A percentile compares a stretch with the other conserved stretches of the same genome.
These are phyloP conservation scores for Apodospora peruviana DNA, from an alignment of 495 filamentous ascomycete genomes.

Conservation along the genomic window DNA sequence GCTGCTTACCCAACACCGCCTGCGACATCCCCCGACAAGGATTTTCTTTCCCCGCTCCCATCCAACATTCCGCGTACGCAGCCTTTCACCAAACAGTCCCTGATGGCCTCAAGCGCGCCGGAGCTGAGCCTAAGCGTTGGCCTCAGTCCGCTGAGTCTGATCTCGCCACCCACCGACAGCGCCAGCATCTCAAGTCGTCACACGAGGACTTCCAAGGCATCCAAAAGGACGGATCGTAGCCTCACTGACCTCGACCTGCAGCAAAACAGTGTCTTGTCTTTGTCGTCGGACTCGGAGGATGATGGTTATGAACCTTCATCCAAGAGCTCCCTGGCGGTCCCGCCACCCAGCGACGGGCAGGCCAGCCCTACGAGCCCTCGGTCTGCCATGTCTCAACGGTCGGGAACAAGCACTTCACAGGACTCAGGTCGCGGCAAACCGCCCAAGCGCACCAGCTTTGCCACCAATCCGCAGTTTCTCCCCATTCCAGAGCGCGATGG, in stretches of 20 bases:
- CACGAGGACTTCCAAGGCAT: slow-evolving; percentile 45
- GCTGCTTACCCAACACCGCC: slow-evolving; percentile 13
- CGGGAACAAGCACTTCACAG: slow-evolving; percentile 2
- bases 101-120: not conserved
- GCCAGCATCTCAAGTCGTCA: slow-evolving; percentile 46
- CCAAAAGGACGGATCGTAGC: slow-evolving; percentile 36
- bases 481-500: slow-evolving; percentile 11
- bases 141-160: slow-evolving; percentile 13
- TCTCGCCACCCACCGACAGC: slow-evolving; percentile 29
- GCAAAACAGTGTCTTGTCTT: slow-evolving; percentile 41
- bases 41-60: slow-evolving; percentile 16
- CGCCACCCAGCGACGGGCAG: slow-evolving; percentile 21
- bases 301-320: slow-evolving; percentile 26
- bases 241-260: slow-evolving; percentile 39
- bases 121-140: slow-evolving; percentile 8
- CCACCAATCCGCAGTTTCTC: slow-evolving; percentile 16
- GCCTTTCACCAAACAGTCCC: slow-evolving; percentile 12
- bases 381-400: slow-evolving; percentile 19
- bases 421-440: slow-evolving; percentile 13
- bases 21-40: slow-evolving; percentile 4
- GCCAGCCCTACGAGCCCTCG: slow-evolving; percentile 23
- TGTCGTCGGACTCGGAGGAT: slow-evolving; percentile 45
- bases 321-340: slow-evolving; percentile 19
- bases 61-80: not conserved
- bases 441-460: slow-evolving; percentile 20